Evolutionary conservation across 108 stramenopile species (phyloP), one percentile per base, ranked within the genome.

Genomic region (Conticribra weissflogii): DNA sequence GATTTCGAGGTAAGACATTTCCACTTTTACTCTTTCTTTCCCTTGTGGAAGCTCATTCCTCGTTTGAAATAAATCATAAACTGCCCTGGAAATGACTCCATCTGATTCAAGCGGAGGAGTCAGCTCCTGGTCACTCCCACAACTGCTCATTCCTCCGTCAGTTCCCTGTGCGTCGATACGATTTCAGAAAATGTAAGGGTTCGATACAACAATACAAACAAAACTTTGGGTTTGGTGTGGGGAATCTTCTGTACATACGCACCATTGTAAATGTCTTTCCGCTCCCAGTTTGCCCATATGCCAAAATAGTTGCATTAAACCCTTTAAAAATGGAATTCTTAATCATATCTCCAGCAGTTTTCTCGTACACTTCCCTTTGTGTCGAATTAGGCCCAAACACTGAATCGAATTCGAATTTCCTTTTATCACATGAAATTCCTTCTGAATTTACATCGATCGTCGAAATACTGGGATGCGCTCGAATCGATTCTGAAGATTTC

Each of bases 241-340:
- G 89, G 50, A 86, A 89, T 25, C 85, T 86, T 8, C 81, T 81
- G 60, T 73, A 66, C 3, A n/a, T n/a, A n/a, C n/a, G n/a, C n/a
- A n/a, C n/a, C 36, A 41, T 41, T 5, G 36, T 41, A 41, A 9
- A 12, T 9, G 36, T 95, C 83, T 93, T 91, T 62, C 95, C 95
- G 47, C 85, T 79, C 18, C 98, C 94, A 1, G 96, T 97, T 83
- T 98, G 98, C 0, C 99, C 99, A 72, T 99, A 99, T 14, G 97
- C 97, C 44, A 99, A 89, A 58, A 99, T 95, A 1, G 98, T 98
- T 5, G 95, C 97, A 75, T 99, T 98, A 71, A 88, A 98, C n/a
- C 99, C 99, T 47, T 86, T 81, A 55, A 98, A 86, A 46, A 97
- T 91, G 45, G 59, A 61, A 22, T 62, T 48, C 22, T 32, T 31